These are phyloP conservation scores for Capsella rubella DNA, from an alignment of 441 rosid species.

Conservation along the genomic window DNA sequence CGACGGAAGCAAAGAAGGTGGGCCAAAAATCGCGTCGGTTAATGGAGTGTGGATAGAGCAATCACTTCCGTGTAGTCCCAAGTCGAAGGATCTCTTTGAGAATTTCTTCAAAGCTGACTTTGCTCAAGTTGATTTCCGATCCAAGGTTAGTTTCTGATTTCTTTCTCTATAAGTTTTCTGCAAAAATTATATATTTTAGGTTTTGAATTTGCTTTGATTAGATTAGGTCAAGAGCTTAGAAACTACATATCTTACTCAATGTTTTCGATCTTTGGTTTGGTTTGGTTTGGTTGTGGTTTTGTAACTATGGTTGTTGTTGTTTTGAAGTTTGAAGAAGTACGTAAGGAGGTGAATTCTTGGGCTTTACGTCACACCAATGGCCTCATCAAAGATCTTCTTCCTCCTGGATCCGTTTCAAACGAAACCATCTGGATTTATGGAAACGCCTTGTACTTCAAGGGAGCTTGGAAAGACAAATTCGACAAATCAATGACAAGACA, in stretches of 20 bases:
- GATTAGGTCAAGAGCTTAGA: neutral
- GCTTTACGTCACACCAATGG: neutral
- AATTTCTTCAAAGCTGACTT: slow-evolving; percentile 9
- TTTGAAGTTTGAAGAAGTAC: slow-evolving; percentile 12
- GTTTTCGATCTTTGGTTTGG: neutral
- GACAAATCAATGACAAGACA: neutral
- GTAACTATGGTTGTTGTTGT: neutral
- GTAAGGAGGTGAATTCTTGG: slow-evolving; percentile 19
- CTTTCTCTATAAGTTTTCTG: neutral
- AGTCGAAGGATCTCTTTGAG: neutral
- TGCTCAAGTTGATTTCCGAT: slow-evolving; percentile 10
- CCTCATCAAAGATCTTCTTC: slow-evolving; percentile 26
- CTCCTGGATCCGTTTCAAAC: neutral
- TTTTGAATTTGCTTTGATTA: neutral
- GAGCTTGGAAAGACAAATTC: neutral
- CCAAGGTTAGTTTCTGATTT: neutral
- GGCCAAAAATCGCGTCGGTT: neutral
- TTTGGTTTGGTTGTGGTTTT: neutral
- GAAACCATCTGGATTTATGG: neutral
- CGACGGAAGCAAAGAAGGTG: neutral
- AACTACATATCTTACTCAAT: neutral
- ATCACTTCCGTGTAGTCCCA: neutral
- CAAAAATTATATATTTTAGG: neutral
- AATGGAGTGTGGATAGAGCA: slow-evolving; percentile 17
- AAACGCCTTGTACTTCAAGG: slow-evolving; percentile 30